Evolutionary conservation across 306 rosid genomes (phyloP).

Genomic region (Ormosia emarginata): DNA sequence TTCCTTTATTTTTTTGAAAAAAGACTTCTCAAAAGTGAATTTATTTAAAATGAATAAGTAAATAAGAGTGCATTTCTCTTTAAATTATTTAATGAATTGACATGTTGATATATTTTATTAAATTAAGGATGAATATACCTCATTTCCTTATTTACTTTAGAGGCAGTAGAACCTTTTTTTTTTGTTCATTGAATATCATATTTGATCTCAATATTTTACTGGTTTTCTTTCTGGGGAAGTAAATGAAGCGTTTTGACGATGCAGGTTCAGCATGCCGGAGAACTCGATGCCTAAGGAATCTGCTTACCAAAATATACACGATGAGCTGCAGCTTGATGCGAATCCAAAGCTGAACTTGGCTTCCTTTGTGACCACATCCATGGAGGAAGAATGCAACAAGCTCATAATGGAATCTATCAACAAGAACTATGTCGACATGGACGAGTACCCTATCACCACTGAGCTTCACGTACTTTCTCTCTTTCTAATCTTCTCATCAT

Average conservation of each 20-base stretch:
- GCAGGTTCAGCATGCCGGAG: slow-evolving; percentile 35
- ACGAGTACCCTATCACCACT: slow-evolving; percentile 76
- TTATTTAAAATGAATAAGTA: too few species aligned
- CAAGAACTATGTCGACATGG: slow-evolving; percentile 78
- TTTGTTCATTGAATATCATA: background rate
- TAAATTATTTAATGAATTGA: too few species aligned
- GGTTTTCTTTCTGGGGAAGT: background rate
- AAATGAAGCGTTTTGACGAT: background rate
- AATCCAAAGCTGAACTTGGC: slow-evolving; percentile 73
- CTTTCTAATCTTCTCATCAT: background rate
- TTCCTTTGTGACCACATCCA: slow-evolving; percentile 78
- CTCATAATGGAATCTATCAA: slow-evolving; percentile 75
- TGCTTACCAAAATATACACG: slow-evolving; percentile 54
- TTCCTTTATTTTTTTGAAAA: too few species aligned
- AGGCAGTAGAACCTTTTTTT: too few species aligned
- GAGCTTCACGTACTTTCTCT: slow-evolving; percentile 50
- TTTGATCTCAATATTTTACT: background rate
- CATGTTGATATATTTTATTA: too few species aligned
- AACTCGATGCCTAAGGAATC: slow-evolving; percentile 60
- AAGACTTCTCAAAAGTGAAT: too few species aligned
- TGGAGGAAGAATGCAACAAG: slow-evolving; percentile 75
- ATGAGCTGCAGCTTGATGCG: slow-evolving; percentile 64
- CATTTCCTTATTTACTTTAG: too few species aligned
- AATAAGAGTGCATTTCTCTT: too few species aligned
- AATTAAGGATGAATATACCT: too few species aligned